Evolutionary conservation across 2,329 filamentous ascomycete species (phyloP).

Genomic region (Pseudogymnoascus pannorum): DNA sequence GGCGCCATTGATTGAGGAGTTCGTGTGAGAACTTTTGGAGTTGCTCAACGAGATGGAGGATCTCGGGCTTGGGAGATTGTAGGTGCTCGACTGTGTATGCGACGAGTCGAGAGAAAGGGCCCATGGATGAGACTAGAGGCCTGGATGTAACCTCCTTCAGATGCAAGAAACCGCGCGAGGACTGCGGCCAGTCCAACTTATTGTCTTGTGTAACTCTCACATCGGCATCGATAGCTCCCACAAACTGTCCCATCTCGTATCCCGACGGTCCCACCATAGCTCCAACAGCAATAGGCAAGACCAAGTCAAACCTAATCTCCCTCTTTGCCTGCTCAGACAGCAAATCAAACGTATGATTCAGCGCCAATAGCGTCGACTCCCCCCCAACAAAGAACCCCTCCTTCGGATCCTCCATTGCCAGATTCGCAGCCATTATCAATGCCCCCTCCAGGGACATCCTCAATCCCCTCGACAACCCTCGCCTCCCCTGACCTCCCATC

Average conservation of each 20-base stretch:
- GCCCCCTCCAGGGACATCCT: constrained; percentile 51
- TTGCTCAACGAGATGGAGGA: constrained; percentile 42
- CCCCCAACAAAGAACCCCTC: constrained; percentile 43
- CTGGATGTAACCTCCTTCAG: constrained; percentile 48
- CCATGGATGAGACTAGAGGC: constrained; percentile 53
- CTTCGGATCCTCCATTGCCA: constrained; percentile 47
- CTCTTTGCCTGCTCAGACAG: constrained; percentile 45
- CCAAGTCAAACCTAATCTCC: constrained; percentile 48
- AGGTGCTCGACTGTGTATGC: constrained; percentile 54
- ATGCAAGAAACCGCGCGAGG: constrained; percentile 46
- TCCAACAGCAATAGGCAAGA: constrained; percentile 51
- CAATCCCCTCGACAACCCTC: constrained; percentile 46
- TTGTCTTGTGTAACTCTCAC: constrained; percentile 41
- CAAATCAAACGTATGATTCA: constrained; percentile 58
- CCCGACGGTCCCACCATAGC: constrained; percentile 54
- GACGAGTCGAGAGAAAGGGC: constrained; percentile 54
- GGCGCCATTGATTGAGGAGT: constrained; percentile 57
- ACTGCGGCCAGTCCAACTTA: constrained; percentile 52
- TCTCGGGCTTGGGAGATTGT: constrained; percentile 3
- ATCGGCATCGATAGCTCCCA: constrained; percentile 55
- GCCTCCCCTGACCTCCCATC: constrained; percentile 49
- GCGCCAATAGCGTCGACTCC: constrained; percentile 47
- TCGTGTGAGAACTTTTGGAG: constrained; percentile 38
- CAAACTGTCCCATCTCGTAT: constrained; percentile 56
- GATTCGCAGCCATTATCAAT: constrained; percentile 52